Base-by-base conservation (phyloP, 768 basidiomycete species). In the Fistulinella prunicolor region DNA sequence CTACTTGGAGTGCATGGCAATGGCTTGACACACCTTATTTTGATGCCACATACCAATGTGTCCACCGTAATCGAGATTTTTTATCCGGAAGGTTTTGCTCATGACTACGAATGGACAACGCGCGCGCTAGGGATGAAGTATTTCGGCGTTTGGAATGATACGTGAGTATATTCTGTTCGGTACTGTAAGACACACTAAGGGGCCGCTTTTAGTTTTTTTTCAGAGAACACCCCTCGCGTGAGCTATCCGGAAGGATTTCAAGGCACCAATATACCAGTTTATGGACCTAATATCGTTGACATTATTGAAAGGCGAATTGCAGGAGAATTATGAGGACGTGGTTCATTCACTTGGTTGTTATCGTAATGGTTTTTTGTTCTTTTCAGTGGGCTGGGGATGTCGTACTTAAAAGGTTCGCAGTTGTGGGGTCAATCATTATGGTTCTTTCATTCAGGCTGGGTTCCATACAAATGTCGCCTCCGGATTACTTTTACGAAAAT, bases 161-260 rank as follows among this genome's bases (percentile, higher is more conserved):
- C 79, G 80, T 86, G 61, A 53, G 73, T 77, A 13, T 39, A 13
- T 42, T 38, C 37, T 22, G 34, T 46, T 38, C 9, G 13, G 30
- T 32, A 10, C 13, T 32, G 20, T 30, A 21, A 9, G 34, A 20
- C 35, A 35, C 4, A 14, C 26, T 51, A 20, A 59, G 9, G n/a
- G 17, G 34, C 12, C 19, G 19, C 16, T 29, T 51, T 17, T 29
- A 62, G 57, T 12, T 66, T 54, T 44, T 54, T 53, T 42, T 26
- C 54, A 7, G 40, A 70, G 50, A 60, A 71, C 17, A 71, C 82
- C 67, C 68, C 79, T 22, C 19, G 28, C 0, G 81, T 86, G 0
- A 59, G 65, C n/a, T 92, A 92, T 57, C 90, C 90, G 0, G 83
- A 90, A 8, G 89, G 87, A 21, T 94, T 94, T 72, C 91, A 94